Evolutionary conservation across 1,284 basidiomycete genomes (phyloP), one percentile per base, ranked within the genome.

Genomic region (Tranzscheliella williamsii): DNA sequence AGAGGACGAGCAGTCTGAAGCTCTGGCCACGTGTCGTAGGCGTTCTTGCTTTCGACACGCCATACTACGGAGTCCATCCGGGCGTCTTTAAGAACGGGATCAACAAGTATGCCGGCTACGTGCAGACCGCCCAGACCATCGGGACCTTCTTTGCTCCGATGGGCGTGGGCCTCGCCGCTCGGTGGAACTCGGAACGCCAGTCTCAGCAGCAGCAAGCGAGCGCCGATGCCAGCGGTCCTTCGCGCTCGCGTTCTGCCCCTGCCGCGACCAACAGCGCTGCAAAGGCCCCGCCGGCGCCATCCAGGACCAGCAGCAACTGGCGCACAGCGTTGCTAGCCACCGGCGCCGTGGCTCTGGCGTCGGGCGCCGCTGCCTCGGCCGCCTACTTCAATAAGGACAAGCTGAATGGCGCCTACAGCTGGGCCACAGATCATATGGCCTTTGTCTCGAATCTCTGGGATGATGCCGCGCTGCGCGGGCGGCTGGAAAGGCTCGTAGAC

Each of bases 391-490:
- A 82, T 85, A 61, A 88, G 2, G 88, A 88, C 70, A 81, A 82
- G 13, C 36, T 69, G 36, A 54, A 64, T 27, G 65, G 61, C 7
- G 60, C 70, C 7, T 76, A 71, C 33, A 48, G 55, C 17, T 93
- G 87, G 86, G 85, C 87, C 4, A 85, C 83, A 17, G 91, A 94
- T 60, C 93, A 97, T 78, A 85, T 95, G 84, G 87, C 87, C 68
- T 97, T 90, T 76, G 87, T 95, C 13, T 85, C 87, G 30, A 90
- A 84, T 58, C 80, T 96, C 11, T 96, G 91, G 91, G 87, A 94
- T 67, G 84, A 86, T 55, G 80, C 83, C 22, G 82, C 80, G 1
- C 79, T 92, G 74, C 81, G 82, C 39, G 78, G 76, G 44, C 83
- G 93, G 24, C 49, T 75, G 1, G 60, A 72, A 6, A 44, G 45